Conservation (phyloP, 495 filamentous ascomycete species). For the Daldinia grandis region DNA sequence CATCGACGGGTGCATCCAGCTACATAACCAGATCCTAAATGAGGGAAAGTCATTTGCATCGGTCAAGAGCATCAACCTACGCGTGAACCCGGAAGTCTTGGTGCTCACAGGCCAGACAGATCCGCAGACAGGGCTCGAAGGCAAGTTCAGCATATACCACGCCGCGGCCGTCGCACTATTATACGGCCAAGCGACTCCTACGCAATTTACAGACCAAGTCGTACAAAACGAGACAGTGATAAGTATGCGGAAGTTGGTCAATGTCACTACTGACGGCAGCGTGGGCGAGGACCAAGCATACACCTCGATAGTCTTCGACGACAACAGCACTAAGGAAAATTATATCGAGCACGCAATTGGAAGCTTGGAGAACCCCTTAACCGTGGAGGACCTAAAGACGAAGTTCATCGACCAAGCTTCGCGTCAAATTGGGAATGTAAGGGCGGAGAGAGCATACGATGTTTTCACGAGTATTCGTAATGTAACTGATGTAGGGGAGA, state of each 20-base stretch:
- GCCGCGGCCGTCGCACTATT: conserved; percentile 59
- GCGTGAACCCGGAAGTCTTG: conserved; percentile 62
- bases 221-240: conserved; percentile 52
- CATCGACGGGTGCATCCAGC: conserved; percentile 60
- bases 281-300: conserved; percentile 55
- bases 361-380: conserved; percentile 58
- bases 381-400: conserved; percentile 50
- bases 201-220: conserved; percentile 58
- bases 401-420: conserved; percentile 59
- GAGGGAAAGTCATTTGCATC: conserved; percentile 40
- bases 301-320: conserved; percentile 48
- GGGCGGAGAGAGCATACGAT: conserved; percentile 48
- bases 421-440: conserved; percentile 30
- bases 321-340: conserved; percentile 51
- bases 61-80: conserved; percentile 45
- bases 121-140: conserved; percentile 60
- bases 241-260: conserved; percentile 52
- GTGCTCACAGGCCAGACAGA: conserved; percentile 61
- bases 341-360: conserved; percentile 61
- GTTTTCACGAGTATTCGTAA: conserved; percentile 47
- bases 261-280: conserved; percentile 50
- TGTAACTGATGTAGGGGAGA: conserved; percentile 38
- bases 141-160: conserved; percentile 65
- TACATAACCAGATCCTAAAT: conserved; percentile 50
- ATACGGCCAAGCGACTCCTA: conserved; percentile 60